Base-by-base conservation (phyloP, 2,329 filamentous ascomycete genomes). In the Ceratocystis variospora region DNA sequence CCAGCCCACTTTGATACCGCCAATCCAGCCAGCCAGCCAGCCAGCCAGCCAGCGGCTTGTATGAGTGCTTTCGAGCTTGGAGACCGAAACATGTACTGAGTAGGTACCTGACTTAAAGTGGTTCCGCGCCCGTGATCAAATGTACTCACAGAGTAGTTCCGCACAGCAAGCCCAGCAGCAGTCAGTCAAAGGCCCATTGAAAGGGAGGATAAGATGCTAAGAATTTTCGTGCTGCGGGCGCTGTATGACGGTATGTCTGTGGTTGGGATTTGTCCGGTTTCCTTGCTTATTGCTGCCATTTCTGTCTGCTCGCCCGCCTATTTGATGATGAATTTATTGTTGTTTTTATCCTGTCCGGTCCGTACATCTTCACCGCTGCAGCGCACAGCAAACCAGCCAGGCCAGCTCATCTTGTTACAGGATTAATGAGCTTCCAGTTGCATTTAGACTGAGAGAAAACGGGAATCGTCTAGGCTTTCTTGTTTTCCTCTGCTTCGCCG, bases 51-150 rank as follows among this genome's bases (percentile, higher is more conserved):
- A 48, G 45, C 45, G 15, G 15, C n/a, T 48, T 48, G 45, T 19
- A 17, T 48, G 45, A 19, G 45, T 19, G 46, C 37, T 41, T 41
- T 41, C 37, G 45, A 19, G 45, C 45, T 17, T 48, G 45, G 45
- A 48, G n/a, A 5, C 12, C 17, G 25, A 22, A 62, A 19, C 10
- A 19, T 8, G 44, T 50, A 63, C 44, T n/a, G 25, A 12, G 22
- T 22, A 48, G 44, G 25, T 63, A 63, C 61, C 61, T 31, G 61
- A 7, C 45, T 50, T 48, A 46, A 63, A 48, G 61, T 48, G 45
- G 22, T 7, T 25, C 28, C 41, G 15, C 45, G 2, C 44, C 45
- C 44, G 25, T 63, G 45, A 48, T 48, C 25, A 31, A 33, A 63
- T 48, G 61, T 63, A 63, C 61, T 41, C 46, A 6, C 25, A 50